Percentiles rank a stretch among this genome's conserved stretches.
Conservation (phyloP, 2,329 filamentous ascomycete species). For the Trichophyton schoenleinii region DNA sequence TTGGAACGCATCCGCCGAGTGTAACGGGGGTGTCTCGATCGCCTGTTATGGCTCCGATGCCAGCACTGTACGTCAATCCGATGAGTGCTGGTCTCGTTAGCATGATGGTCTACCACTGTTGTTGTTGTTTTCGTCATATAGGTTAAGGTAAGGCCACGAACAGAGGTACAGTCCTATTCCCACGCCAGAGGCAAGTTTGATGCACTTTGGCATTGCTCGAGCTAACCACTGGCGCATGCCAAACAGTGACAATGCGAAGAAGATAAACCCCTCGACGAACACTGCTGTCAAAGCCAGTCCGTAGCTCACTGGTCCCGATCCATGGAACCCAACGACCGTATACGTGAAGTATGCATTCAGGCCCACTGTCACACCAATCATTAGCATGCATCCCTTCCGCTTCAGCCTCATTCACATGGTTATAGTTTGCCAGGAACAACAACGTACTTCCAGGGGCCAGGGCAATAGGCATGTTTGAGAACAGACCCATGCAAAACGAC, state of each 20-base stretch:
- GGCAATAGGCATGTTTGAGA: conserved; percentile 67
- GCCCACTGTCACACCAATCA: conserved; percentile 44
- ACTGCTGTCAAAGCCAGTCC: conserved; percentile 68
- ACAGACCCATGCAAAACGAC: conserved; percentile 71
- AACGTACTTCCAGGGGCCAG: conserved; percentile 51
- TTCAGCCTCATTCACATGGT: background rate
- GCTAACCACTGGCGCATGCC: conserved; percentile 83
- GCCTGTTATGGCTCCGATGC: conserved; percentile 67
- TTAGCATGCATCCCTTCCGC: too few relatives aligned
- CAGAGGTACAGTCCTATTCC: conserved; percentile 70
- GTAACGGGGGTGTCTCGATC: conserved; percentile 56
- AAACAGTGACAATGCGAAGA: conserved; percentile 64
- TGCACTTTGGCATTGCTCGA: conserved; percentile 65
- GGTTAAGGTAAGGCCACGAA: conserved; percentile 1
- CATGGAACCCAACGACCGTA: conserved; percentile 65
- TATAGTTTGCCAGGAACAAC: too few relatives aligned
- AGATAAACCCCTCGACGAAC: conserved; percentile 79
- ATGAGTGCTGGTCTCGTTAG: conserved; percentile 36
- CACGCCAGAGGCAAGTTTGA: conserved; percentile 76
- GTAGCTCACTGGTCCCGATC: conserved; percentile 60
- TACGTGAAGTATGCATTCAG: conserved; percentile 82
- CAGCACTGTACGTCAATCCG: conserved; percentile 61
- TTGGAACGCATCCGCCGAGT: conserved; percentile 60
- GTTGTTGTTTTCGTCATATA: background rate
- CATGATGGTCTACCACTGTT: background rate